A percentile compares a stretch with the other conserved stretches of the same genome.
phyloP scores from a whole-genome alignment of 2,329 filamentous ascomycete species.

The Xylaria sp. region DNA sequence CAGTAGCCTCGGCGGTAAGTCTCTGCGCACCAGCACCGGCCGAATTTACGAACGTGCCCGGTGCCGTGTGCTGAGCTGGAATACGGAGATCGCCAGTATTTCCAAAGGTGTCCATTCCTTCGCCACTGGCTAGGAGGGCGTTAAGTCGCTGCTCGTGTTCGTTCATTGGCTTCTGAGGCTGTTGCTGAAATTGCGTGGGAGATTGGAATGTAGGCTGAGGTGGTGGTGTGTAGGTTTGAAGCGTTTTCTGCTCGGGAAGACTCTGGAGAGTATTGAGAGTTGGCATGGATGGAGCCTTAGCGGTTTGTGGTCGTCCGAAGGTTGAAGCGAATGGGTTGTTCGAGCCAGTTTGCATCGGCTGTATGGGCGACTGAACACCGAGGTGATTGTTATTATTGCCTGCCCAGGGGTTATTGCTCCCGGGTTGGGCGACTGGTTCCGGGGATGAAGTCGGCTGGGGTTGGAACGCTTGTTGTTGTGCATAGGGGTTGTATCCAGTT shows the following conservation, averaged over 20 bases:
- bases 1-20: constrained; percentile 76
- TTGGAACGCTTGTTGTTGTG: constrained; percentile 58
- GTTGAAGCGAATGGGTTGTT: constrained; percentile 92
- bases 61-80: constrained; percentile 94
- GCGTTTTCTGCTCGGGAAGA: constrained; percentile 84
- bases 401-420: constrained; percentile 96
- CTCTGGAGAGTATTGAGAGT: constrained; percentile 70
- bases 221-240: constrained; percentile 61
- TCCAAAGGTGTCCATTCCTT: constrained; percentile 96
- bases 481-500: constrained; percentile 66
- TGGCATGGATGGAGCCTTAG: constrained; percentile 69
- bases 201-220: constrained; percentile 58
- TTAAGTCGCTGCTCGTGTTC: constrained; percentile 83
- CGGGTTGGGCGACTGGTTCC: constrained; percentile 75
- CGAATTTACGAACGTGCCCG: constrained; percentile 96
- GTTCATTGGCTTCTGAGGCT: constrained; percentile 63
- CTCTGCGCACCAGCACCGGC: constrained; percentile 82
- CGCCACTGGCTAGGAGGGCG: constrained; percentile 83
- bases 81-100: constrained; percentile 97
- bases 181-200: constrained; percentile 53
- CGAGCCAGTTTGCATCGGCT: constrained; percentile 89
- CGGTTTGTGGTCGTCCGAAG: constrained; percentile 71
- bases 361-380: constrained; percentile 68
- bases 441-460: constrained; percentile 58
- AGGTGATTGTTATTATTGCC: constrained; percentile 65